Evolutionary conservation across 2,329 filamentous ascomycete genomes (phyloP).

Genomic region (Paramyrothecium sp.): DNA sequence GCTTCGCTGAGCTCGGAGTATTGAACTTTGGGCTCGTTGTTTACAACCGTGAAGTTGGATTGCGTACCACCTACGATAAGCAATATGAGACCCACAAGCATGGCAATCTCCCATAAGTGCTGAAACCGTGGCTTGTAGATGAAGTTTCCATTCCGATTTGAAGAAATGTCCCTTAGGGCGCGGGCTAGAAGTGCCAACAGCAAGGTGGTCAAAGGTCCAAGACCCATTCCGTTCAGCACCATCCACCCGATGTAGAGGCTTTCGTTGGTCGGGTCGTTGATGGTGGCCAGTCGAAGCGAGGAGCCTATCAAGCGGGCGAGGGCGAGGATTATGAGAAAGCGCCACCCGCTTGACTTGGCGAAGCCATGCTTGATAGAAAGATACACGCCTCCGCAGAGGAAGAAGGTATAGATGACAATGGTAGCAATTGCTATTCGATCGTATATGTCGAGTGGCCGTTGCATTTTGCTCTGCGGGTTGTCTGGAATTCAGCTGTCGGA

Average conservation of each 20-base stretch:
- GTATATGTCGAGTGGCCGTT: constrained; percentile 21
- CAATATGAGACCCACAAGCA: constrained; percentile 36
- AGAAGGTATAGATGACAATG: constrained; percentile 25
- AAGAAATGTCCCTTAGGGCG: constrained; percentile 41
- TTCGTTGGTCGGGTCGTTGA: constrained; percentile 50
- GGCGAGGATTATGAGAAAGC: constrained; percentile 58
- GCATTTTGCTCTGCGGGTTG: not conserved
- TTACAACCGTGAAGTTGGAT: constrained; percentile 9
- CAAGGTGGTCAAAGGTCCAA: constrained; percentile 46
- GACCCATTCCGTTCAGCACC: constrained; percentile 27
- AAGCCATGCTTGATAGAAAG: constrained; percentile 51
- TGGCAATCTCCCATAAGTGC: constrained; percentile 37
- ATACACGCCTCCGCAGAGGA: constrained; percentile 25
- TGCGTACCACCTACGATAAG: constrained; percentile 28
- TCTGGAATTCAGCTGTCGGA: too few species aligned
- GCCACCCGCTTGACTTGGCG: constrained; percentile 58
- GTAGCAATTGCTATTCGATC: constrained; percentile 30
- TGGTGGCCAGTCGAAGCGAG: constrained; percentile 35
- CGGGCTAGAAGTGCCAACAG: constrained; percentile 27
- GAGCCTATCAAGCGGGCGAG: constrained; percentile 57
- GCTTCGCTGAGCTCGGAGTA: constrained; percentile 24
- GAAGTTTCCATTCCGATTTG: constrained; percentile 32
- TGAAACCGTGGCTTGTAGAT: constrained; percentile 24
- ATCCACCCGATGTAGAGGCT: constrained; percentile 31
- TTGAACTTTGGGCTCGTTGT: constrained; percentile 19